phyloP scores from a whole-genome alignment of 2,329 filamentous ascomycete species.

The Aspergillus fumigatus region DNA sequence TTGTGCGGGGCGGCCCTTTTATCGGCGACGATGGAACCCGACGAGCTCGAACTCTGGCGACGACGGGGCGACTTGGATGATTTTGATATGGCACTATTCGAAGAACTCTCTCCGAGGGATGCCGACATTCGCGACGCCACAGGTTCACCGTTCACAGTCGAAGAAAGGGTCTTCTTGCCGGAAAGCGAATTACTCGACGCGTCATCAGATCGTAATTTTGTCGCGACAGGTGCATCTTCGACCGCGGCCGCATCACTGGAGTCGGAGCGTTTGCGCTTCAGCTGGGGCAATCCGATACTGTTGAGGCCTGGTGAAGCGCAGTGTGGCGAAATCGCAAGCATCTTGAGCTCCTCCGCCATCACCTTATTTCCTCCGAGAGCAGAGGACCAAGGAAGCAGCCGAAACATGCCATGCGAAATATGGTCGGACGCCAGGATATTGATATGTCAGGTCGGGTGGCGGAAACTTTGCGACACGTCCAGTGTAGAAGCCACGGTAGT shows the following conservation, averaged over 20 bases:
- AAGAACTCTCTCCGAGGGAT: slow-evolving; percentile 9
- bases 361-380: slow-evolving; percentile 44
- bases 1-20: slow-evolving; percentile 19
- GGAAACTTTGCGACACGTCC: slow-evolving; percentile 10
- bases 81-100: slow-evolving; percentile 1
- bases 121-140: slow-evolving; percentile 8
- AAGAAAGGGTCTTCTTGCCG: slow-evolving; percentile 5
- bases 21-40: slow-evolving; percentile 9
- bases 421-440: slow-evolving; percentile 9
- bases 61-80: not conserved
- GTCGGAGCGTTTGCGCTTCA: slow-evolving; percentile 57
- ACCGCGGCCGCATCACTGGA: slow-evolving; percentile 39
- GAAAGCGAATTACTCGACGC: slow-evolving; percentile 9
- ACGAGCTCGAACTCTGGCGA: slow-evolving; percentile 4
- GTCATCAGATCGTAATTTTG: slow-evolving; percentile 30
- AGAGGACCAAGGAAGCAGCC: slow-evolving; percentile 44
- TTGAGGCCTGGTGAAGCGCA: slow-evolving; percentile 28
- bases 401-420: slow-evolving; percentile 47
- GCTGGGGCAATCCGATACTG: slow-evolving; percentile 37
- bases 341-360: slow-evolving; percentile 41
- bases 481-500: slow-evolving; percentile 1
- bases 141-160: slow-evolving; percentile 9
- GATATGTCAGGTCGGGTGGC: slow-evolving; percentile 7
- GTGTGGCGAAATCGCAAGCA: slow-evolving; percentile 36
- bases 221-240: slow-evolving; percentile 25